Conservation (phyloP, 371 early-diverging fungal genomes). For the Coemansia sp. region DNA sequence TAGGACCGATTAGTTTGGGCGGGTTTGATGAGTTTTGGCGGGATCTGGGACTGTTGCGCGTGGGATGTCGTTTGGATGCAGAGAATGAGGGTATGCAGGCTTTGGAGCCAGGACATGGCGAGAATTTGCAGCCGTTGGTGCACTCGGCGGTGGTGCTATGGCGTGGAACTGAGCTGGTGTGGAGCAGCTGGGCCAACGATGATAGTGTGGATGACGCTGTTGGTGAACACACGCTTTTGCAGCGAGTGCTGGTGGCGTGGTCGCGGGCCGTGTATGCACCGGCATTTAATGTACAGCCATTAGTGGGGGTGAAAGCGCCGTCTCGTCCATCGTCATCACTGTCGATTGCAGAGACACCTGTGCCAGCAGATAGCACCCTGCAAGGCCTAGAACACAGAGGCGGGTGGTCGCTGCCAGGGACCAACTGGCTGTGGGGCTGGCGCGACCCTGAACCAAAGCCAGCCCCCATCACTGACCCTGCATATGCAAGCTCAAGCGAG, state of each 20-base stretch:
- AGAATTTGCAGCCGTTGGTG: slow-evolving; percentile 2
- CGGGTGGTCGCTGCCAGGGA: slow-evolving; percentile 19
- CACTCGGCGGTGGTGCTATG: slow-evolving; percentile 25
- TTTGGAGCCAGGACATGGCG: background rate
- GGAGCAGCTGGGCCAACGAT: slow-evolving; percentile 22
- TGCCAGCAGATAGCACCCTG: background rate
- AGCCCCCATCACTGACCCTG: background rate
- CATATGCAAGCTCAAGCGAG: background rate
- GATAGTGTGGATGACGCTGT: background rate
- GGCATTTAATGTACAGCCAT: slow-evolving; percentile 6
- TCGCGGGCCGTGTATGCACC: slow-evolving; percentile 39
- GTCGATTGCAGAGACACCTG: background rate
- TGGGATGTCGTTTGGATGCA: background rate
- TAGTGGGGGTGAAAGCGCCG: background rate
- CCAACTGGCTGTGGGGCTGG: slow-evolving; percentile 44
- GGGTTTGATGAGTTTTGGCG: slow-evolving; percentile 45
- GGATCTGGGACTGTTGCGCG: slow-evolving; percentile 15
- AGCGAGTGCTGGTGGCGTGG: slow-evolving; percentile 39
- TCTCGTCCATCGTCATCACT: slow-evolving; percentile 4
- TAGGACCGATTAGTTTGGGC: slow-evolving; percentile 41
- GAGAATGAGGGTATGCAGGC: background rate
- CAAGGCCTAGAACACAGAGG: background rate
- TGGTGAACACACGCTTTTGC: background rate
- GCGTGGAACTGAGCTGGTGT: slow-evolving; percentile 31
- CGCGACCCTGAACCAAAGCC: slow-evolving; percentile 1